These are phyloP conservation scores for Phytophthora constricta DNA, from an alignment of 352 stramenopile species.

Conservation along the genomic window DNA sequence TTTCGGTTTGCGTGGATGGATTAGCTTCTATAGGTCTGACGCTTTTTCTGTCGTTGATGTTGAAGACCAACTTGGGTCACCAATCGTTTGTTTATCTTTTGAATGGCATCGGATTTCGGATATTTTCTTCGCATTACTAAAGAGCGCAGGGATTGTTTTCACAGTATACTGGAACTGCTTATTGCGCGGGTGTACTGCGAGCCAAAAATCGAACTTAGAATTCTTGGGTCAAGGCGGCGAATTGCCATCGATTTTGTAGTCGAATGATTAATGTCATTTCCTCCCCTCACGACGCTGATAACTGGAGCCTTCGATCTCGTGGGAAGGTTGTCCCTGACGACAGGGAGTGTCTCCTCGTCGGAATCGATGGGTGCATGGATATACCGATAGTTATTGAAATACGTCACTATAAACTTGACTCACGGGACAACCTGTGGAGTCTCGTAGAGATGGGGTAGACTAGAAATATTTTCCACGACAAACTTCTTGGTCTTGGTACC, in stretches of 20 bases:
- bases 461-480: neutral
- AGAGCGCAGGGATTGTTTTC: no score
- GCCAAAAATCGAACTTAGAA: neutral
- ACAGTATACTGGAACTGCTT: neutral
- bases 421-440: neutral
- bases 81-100: no score
- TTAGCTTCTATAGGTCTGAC: neutral
- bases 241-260: no score
- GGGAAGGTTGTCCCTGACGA: neutral
- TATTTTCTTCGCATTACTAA: no score
- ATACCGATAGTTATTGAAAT: neutral
- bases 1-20: conserved; percentile 23
- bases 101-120: no score
- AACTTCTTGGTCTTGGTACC: neutral
- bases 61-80: no score
- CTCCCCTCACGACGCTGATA: neutral
- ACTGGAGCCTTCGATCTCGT: neutral
- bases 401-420: neutral
- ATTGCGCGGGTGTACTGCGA: neutral
- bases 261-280: no score
- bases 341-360: neutral
- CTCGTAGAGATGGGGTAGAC: no score
- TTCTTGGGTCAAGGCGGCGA: neutral
- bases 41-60: no score
- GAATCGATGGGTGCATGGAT: neutral